Base-by-base conservation (phyloP, 2,329 filamentous ascomycete genomes). In the Colletotrichum aenigma region DNA sequence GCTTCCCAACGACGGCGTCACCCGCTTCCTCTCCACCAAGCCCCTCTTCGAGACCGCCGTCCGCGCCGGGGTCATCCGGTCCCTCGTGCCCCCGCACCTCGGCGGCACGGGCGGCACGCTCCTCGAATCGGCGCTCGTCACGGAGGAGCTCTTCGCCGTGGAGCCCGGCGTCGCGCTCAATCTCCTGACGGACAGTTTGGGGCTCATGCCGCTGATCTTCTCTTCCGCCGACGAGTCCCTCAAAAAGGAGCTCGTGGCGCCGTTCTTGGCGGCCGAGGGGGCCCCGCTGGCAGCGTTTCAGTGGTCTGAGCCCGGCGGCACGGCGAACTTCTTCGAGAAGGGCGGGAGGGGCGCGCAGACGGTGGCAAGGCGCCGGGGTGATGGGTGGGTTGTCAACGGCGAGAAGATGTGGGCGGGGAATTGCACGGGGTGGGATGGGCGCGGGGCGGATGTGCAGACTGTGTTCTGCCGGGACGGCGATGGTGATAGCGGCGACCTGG, bases 371-470 rank as follows among this genome's bases (percentile, higher is more conserved):
- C 43, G n/a, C 5, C 43, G 6, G 24, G 88, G 87, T 0, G 85
- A 89, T 43, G 84, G 87, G 58, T 91, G 87, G 86, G 79, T 91
- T 4, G 78, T 91, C 30, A 87, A 87, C 78, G 89, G 89, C 4
- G 89, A 91, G 77, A 90, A 91, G 86, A 82, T 90, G 52, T 91
- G 89, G 89, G 87, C 89, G 13, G 90, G 89, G 2, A 91, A 90
- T 78, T 85, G 84, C 67, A 86, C 84, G 1, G 89, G 89, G 16
- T 91, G 88, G 89, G 89, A 91, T 74, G 84, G 85, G 55, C 82
- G 83, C 68, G 89, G 89, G 12, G 87, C 88, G 2, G 88, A 90
- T 56, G 81, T 91, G 3, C 84, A 86, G 70, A 91, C 88, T 76
- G 84, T 91, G 8, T 86, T 90, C 6, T 90, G 88, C 79, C 87